Percentiles rank a stretch among this genome's conserved stretches.
These are phyloP conservation scores for Hericium rajendrae DNA, from an alignment of 768 basidiomycete species.

Conservation along the genomic window DNA sequence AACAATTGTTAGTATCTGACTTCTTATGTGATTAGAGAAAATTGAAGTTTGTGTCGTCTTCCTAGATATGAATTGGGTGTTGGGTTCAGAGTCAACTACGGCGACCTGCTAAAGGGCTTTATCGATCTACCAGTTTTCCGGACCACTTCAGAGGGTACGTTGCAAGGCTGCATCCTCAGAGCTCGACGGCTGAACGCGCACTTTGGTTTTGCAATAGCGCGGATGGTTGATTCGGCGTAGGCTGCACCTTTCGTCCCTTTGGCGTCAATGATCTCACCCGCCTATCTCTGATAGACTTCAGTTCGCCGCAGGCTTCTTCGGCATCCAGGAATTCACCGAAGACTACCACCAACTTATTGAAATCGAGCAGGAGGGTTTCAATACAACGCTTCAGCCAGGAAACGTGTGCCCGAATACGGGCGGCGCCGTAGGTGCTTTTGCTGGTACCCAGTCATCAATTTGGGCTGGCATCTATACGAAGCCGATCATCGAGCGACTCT, in stretches of 20 bases:
- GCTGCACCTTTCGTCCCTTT: not conserved
- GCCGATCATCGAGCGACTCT: conserved; percentile 25
- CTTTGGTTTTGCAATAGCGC: conserved; percentile 11
- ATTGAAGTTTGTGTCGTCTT: conserved; percentile 16
- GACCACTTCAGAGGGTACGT: conserved; percentile 31
- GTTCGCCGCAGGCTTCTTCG: conserved; percentile 42
- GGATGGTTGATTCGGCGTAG: conserved; percentile 25
- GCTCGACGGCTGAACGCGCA: conserved; percentile 7
- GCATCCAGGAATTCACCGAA: conserved; percentile 29
- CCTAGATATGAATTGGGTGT: conserved; percentile 27
- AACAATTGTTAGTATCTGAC: conserved; percentile 22
- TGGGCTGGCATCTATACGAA: conserved; percentile 34
- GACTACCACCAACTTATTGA: conserved; percentile 38
- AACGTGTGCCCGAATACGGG: conserved; percentile 21
- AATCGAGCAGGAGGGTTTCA: conserved; percentile 34
- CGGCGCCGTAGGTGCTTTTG: conserved; percentile 16
- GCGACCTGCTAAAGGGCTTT: conserved; percentile 31
- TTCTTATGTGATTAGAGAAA: not conserved
- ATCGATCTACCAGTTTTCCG: conserved; percentile 36
- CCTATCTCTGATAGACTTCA: conserved; percentile 23
- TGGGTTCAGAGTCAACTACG: conserved; percentile 35
- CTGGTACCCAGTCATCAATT: conserved; percentile 16
- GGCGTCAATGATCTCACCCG: not conserved
- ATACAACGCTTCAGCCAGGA: conserved; percentile 38
- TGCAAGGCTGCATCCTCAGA: conserved; percentile 5